phyloP scores from a whole-genome alignment of 2,329 filamentous ascomycete genomes.

The Elsinoe ampelina region DNA sequence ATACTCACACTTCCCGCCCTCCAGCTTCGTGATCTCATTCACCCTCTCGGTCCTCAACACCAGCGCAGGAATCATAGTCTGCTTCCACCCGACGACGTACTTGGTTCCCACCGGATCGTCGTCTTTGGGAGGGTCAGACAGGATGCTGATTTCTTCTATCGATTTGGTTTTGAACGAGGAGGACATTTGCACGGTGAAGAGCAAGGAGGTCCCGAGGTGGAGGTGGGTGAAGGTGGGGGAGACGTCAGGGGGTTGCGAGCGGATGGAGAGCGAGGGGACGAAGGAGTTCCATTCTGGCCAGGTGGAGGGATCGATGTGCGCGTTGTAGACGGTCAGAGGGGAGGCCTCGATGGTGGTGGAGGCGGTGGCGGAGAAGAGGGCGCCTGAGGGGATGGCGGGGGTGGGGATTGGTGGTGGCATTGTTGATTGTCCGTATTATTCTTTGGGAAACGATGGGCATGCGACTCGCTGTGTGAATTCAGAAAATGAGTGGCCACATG shows the following conservation, averaged over 20 bases:
- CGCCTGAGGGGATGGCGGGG: slow-evolving; percentile 24
- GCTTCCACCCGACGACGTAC: slow-evolving; percentile 22
- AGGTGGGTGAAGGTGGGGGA: slow-evolving; percentile 17
- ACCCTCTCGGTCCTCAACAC: slow-evolving; percentile 37
- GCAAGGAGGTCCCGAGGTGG: slow-evolving; percentile 35
- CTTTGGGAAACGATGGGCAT: too few relatives aligned
- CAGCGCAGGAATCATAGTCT: slow-evolving; percentile 22
- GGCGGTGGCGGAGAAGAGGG: slow-evolving; percentile 26
- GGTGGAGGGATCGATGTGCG: slow-evolving; percentile 36
- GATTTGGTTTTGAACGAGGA: slow-evolving; percentile 21
- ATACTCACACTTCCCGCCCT: slow-evolving; percentile 27
- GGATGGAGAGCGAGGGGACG: slow-evolving; percentile 37
- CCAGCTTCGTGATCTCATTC: slow-evolving; percentile 38
- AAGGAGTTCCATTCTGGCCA: slow-evolving; percentile 42
- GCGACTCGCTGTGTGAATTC: too few relatives aligned
- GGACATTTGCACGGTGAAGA: slow-evolving; percentile 36
- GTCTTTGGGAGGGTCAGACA: slow-evolving; percentile 22
- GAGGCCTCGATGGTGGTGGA: slow-evolving; percentile 33
- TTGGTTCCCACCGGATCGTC: slow-evolving; percentile 13
- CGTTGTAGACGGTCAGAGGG: slow-evolving; percentile 34
- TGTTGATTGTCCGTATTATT: slow-evolving; percentile 6
- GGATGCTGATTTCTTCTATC: slow-evolving; percentile 29
- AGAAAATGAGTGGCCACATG: too few relatives aligned
- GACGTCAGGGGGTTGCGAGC: slow-evolving; percentile 29
- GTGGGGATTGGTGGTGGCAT: slow-evolving; percentile 21